Base-by-base conservation (phyloP, 768 basidiomycete species). In the Boletellus ananiceps region DNA sequence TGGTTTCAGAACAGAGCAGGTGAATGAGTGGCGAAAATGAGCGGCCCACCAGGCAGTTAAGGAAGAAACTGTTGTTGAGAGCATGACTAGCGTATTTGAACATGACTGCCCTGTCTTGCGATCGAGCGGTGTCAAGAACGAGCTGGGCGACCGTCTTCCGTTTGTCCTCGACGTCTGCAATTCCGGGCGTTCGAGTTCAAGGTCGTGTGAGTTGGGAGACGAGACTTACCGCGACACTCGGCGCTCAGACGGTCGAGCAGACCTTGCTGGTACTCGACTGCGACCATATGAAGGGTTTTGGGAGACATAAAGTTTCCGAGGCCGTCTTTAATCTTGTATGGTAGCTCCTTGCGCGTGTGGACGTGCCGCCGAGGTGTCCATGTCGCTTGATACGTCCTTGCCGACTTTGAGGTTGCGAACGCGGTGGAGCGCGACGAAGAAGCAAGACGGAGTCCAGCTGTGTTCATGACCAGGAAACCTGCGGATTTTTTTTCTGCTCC, bases 1-100 rank as follows among this genome's bases (percentile, higher is more conserved):
- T 8, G 14, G 31, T 7, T 23, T 54, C 46, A 51, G 46, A 23
- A 39, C 15, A 2, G 14, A 3, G 19, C 15, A 5, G 14, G 33
- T 44, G 43, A 21, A 18, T 13, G 7, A 13, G 33, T 44, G 43
- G 21, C 16, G 21, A 35, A 13, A 11, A 8, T 44, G 38, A 21
- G 38, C 9, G 25, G 76, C 92, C 44, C 65, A 97, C 95, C 34
- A 99, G 75, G 49, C 76, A 77, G 56, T 89, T 79, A 25, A 99
- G 77, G 76, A 98, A 98, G 78, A 91, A 98, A 58, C 84, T 83
- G 68, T 96, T 98, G 72, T 98, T 99, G 53, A 97, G 73, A 5
- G 95, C 90, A 40, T 91, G 79, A 55, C 87, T 87, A 4, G 94
- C 93, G 62, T 94, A 93, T 69, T 89, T 95, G 69, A 93, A 98